Evolutionary conservation across 148 eudicot species (phyloP), one percentile per base, ranked within the genome.

Genomic region (Heliamphora exappendiculata): DNA sequence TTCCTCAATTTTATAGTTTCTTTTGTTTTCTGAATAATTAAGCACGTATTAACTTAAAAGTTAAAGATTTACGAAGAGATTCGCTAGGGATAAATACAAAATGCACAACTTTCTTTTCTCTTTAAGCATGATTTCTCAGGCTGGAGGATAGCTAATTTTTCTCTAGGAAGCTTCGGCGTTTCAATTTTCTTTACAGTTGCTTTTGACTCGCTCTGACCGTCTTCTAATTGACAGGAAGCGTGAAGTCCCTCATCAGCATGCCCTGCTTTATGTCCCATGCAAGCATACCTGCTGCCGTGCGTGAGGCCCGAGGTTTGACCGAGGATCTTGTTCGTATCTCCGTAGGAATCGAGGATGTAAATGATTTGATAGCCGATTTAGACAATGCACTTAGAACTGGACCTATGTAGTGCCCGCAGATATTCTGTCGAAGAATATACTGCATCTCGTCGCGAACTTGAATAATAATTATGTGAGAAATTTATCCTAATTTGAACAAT

Each of bases 211-310:
- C 26, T 8, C 10, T 41, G n/a, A 44, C 14, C 0, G 11, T 33
- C 34, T 7, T 76, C 37, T 0, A 47, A 37, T 29, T 47, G 74
- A 26, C 83, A 94, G 98, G 98, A 78, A 95, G 98, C 45, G 97
- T 92, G 29, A 95, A 95, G 79, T 95, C 98, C 26, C 97, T 95
- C 57, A 95, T 95, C 83, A 95, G 96, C 90, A 81, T 95, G 92
- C 97, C 98, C 0, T 90, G 97, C 89, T 95, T 92, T 79, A 95
- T 95, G 98, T 95, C 98, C n/a, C 98, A 95, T 67, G 96, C 98
- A 44, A 78, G 86, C 84, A 92, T 95, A 83, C 96, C 98, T 39
- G 84, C 90, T 54, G 88, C 75, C 39, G 91, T 87, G 41, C 89
- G 98, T 12, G 90, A 92, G 78, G 91, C 91, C 29, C 86, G 96